These are phyloP conservation scores for Rhizopus sp. DNA, from an alignment of 371 early-diverging fungal genomes.

Conservation along the genomic window DNA sequence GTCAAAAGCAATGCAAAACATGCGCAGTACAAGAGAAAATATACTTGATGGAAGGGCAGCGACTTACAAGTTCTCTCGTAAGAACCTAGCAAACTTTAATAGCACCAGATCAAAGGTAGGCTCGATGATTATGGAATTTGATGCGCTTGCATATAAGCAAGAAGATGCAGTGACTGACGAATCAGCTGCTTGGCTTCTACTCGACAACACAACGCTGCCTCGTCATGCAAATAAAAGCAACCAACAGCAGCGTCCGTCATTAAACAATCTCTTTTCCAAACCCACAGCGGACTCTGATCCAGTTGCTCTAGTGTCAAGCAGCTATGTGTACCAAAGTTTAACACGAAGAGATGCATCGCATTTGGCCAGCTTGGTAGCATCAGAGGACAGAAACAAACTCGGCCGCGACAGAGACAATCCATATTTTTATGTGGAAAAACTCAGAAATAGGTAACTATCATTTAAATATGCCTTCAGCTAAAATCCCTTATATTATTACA, in stretches of 20 bases:
- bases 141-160: slow-evolving; percentile 42
- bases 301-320: slow-evolving; percentile 13
- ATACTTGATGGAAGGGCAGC: slow-evolving; percentile 30
- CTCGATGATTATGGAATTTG: slow-evolving; percentile 52
- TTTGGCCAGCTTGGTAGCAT: slow-evolving; percentile 19
- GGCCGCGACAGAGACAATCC: slow-evolving; percentile 39
- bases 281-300: slow-evolving; percentile 9
- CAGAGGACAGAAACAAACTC: slow-evolving; percentile 27
- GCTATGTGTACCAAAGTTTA: slow-evolving; percentile 30
- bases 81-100: slow-evolving; percentile 14
- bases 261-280: slow-evolving; percentile 18
- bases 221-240: slow-evolving; percentile 9
- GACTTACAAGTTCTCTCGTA: slow-evolving; percentile 35
- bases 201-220: slow-evolving; percentile 35
- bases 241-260: neutral
- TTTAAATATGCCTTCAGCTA: neutral
- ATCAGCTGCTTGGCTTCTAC: slow-evolving; percentile 40
- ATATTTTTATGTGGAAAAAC: slow-evolving; percentile 43
- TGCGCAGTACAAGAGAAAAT: too few species aligned
- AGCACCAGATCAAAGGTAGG: slow-evolving; percentile 43
- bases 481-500: neutral
- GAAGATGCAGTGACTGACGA: slow-evolving; percentile 23
- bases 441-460: slow-evolving; percentile 20
- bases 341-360: slow-evolving; percentile 39
- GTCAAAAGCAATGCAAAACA: too few species aligned